These are phyloP conservation scores for Plasmodium chabaudi DNA, from an alignment of 169 alveolate species.

Conservation along the genomic window DNA sequence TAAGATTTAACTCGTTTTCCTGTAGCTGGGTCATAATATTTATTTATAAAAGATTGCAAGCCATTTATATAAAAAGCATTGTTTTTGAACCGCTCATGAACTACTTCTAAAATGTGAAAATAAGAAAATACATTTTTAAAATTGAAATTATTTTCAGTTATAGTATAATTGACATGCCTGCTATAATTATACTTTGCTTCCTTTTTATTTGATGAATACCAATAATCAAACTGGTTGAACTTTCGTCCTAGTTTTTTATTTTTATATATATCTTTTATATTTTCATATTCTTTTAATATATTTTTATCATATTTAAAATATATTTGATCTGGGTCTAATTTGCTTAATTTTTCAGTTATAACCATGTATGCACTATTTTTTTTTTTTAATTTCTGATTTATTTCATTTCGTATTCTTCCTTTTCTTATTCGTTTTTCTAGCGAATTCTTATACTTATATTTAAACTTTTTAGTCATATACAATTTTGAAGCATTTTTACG, in stretches of 20 bases:
- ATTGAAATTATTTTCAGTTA: slow-evolving; percentile 63
- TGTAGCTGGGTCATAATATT: slow-evolving; percentile 70
- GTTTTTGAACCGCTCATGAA: slow-evolving; percentile 70
- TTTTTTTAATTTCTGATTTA: slow-evolving; percentile 74
- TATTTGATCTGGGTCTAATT: slow-evolving; percentile 69
- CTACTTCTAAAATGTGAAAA: slow-evolving; percentile 71
- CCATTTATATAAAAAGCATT: slow-evolving; percentile 72
- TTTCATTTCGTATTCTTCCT: slow-evolving; percentile 58
- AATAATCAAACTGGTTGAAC: slow-evolving; percentile 64
- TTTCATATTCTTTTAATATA: slow-evolving; percentile 75
- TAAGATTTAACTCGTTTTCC: slow-evolving; percentile 59
- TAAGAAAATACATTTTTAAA: slow-evolving; percentile 74
- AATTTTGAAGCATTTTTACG: slow-evolving; percentile 25
- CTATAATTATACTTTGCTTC: slow-evolving; percentile 70
- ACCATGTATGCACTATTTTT: slow-evolving; percentile 74
- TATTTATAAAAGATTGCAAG: slow-evolving; percentile 70
- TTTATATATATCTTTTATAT: slow-evolving; percentile 67
- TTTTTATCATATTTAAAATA: slow-evolving; percentile 76
- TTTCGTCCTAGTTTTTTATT: slow-evolving; percentile 62
- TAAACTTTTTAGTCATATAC: slow-evolving; percentile 70
- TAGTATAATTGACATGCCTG: slow-evolving; percentile 74
- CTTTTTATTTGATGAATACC: slow-evolving; percentile 73
- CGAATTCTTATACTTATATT: slow-evolving; percentile 56
- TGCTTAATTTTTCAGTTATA: slow-evolving; percentile 74
- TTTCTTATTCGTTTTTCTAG: slow-evolving; percentile 64